A percentile compares a stretch with the other conserved stretches of the same genome.
Conservation (phyloP, 2,329 filamentous ascomycete genomes). For the Neurospora sp. region DNA sequence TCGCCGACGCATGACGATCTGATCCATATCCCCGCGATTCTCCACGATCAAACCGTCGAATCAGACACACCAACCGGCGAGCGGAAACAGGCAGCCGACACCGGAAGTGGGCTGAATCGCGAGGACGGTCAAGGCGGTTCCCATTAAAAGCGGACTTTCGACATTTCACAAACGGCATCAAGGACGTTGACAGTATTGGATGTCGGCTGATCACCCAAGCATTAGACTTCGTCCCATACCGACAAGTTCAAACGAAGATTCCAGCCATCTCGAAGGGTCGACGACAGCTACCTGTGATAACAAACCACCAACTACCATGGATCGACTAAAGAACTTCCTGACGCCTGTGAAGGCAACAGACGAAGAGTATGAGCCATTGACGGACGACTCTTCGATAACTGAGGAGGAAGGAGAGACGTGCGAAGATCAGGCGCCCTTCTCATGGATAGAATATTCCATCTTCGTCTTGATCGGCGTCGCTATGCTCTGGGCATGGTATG, state of each 20-base stretch:
- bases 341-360: constrained; percentile 17
- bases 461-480: constrained; percentile 80
- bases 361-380: constrained; percentile 21
- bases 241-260: not conserved
- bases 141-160: not conserved
- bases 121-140: not conserved
- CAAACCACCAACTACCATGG: constrained; percentile 20
- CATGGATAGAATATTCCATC: constrained; percentile 75
- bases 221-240: not conserved
- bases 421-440: constrained; percentile 50
- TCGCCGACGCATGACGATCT: constrained; percentile 3
- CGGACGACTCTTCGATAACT: constrained; percentile 17
- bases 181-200: not conserved
- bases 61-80: not conserved
- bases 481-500: constrained; percentile 96
- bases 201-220: not conserved
- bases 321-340: constrained; percentile 29
- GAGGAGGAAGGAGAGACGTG: constrained; percentile 16
- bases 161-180: not conserved
- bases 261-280: not conserved
- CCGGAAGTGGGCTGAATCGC: not conserved
- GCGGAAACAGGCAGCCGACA: not conserved
- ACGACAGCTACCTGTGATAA: not conserved
- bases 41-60: not conserved
- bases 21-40: not conserved